phyloP scores from a whole-genome alignment of 2,329 filamentous ascomycete species.

The Penicillium freii region DNA sequence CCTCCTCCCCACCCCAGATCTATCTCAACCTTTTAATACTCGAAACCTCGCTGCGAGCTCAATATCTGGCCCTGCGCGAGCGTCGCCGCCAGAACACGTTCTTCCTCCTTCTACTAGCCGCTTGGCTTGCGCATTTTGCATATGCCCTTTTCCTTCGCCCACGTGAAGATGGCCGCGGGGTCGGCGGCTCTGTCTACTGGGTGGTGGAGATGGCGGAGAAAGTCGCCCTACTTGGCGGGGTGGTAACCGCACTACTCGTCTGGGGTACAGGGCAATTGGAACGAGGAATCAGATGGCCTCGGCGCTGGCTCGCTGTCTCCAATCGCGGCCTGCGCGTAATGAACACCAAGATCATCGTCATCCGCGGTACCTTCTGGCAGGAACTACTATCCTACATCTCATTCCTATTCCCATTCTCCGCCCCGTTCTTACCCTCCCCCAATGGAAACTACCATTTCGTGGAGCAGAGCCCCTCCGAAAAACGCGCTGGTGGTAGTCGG shows the following conservation, averaged over 20 bases:
- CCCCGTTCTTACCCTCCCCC: constrained; percentile 61
- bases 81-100: constrained; percentile 90
- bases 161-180: constrained; percentile 86
- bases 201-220: constrained; percentile 87
- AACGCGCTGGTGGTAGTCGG: constrained; percentile 37
- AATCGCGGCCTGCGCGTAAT: constrained; percentile 88
- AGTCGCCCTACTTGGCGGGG: constrained; percentile 84
- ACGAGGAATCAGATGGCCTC: constrained; percentile 87
- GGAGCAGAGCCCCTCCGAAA: constrained; percentile 54
- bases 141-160: constrained; percentile 93
- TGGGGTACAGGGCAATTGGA: constrained; percentile 98
- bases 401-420: constrained; percentile 75
- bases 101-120: constrained; percentile 73
- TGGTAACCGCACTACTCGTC: constrained; percentile 80
- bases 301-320: constrained; percentile 82
- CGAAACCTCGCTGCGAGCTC: constrained; percentile 86
- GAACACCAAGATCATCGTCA: constrained; percentile 94
- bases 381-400: constrained; percentile 70
- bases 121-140: constrained; percentile 81
- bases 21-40: constrained; percentile 97
- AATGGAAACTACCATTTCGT: constrained; percentile 74
- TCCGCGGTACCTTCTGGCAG: constrained; percentile 76
- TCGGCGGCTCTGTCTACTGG: constrained; percentile 96
- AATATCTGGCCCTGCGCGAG: constrained; percentile 86
- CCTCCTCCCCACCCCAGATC: constrained; percentile 91